These are phyloP conservation scores for Candida caryicola DNA, from an alignment of 805 yeast species.

Conservation along the genomic window DNA sequence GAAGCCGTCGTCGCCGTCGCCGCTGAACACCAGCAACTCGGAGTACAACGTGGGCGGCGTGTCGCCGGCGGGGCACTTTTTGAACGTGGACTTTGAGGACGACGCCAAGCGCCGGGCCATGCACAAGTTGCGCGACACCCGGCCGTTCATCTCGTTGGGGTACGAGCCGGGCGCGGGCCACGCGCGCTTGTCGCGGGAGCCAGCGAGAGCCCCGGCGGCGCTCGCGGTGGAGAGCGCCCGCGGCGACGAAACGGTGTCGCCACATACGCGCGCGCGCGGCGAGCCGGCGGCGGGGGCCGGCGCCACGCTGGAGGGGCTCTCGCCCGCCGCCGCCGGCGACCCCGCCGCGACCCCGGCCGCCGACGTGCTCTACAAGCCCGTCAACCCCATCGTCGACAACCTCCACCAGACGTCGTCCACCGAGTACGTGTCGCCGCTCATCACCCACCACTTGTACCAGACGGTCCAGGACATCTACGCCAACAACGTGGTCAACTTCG, in stretches of 20 bases:
- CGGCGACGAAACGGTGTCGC: background rate
- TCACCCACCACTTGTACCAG: conserved; percentile 54
- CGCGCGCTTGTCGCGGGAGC: too few relatives aligned
- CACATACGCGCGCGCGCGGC: background rate
- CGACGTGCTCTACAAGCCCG: background rate
- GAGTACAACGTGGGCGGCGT: conserved; percentile 8
- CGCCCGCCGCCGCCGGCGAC: background rate
- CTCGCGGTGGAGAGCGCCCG: too few relatives aligned
- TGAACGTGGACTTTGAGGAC: background rate
- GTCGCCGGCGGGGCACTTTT: conserved; percentile 2
- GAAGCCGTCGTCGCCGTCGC: conserved; percentile 42
- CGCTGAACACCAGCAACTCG: conserved; percentile 25
- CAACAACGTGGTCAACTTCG: conserved; percentile 49
- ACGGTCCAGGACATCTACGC: conserved; percentile 49
- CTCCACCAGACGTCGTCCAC: conserved; percentile 10
- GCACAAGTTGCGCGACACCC: conserved; percentile 22
- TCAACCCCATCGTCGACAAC: conserved; percentile 5
- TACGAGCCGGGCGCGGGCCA: conserved; percentile 10
- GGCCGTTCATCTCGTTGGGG: conserved; percentile 44
- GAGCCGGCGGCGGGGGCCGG: background rate
- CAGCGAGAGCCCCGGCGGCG: too few relatives aligned
- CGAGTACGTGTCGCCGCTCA: conserved; percentile 56
- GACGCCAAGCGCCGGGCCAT: background rate
- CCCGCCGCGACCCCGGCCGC: background rate
- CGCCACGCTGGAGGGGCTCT: too few relatives aligned